Evolutionary conservation across 2,329 filamentous ascomycete genomes (phyloP), one percentile per base, ranked within the genome.

Genomic region (Penicillium psychrosexuale): DNA sequence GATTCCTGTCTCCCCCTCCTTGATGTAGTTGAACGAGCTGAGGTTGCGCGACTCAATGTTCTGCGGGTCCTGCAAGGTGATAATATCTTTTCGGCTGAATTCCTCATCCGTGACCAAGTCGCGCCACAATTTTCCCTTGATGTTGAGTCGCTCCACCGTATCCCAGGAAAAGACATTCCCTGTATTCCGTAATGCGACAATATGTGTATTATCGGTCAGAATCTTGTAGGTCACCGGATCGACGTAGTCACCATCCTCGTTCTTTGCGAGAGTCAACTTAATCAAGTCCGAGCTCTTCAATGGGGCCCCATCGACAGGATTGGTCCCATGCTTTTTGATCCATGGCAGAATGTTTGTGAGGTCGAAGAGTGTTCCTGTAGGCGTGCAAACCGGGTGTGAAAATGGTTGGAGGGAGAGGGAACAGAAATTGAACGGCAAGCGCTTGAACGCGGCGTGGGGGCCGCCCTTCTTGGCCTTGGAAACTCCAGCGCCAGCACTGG

Each of bases 141-240:
- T 88, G 72, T 99, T 99, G 77, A 99, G 84, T 65, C 90, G 84
- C 75, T 97, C 90, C 36, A 99, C 85, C 1, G 95, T 99, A 68
- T 99, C 95, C 84, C 88, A 97, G 1, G 92, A 87, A 71, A 97
- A 99, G 5, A 96, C 94, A 74, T 99, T 99, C 47, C 93, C 93
- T 55, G 92, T 93, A 52, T 81, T 88, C 54, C 85, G 82, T 60
- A 99, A 81, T 15, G 92, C 93, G 43, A 97, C 90, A 55, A 99
- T 90, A 73, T 97, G 94, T 4, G 94, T 97, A 74, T 97, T 97
- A 72, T 99, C 91, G 44, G 94, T 99, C 68, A 99, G 91, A 39
- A 96, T 89, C 74, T 99, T 99, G 80, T 90, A 97, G 0, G 92
- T 97, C 44, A 99, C 93, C 0, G 94, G 95, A 67, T 99, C 94